Base-by-base conservation (phyloP, 352 stramenopile genomes). In the Pythium rishiriense region DNA sequence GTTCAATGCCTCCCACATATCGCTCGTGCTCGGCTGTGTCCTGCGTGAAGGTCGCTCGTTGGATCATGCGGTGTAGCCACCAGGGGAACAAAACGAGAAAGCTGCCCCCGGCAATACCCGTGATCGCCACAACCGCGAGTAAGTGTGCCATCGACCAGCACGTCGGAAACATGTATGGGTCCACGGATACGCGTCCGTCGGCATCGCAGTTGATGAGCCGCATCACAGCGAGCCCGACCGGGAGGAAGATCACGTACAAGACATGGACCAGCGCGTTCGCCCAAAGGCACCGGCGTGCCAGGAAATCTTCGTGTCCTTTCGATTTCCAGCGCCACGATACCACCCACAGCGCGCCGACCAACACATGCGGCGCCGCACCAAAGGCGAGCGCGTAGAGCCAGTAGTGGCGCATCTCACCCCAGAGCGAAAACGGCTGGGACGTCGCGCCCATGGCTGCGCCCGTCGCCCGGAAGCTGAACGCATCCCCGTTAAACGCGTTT, bases 401-500 rank as follows among this genome's bases (percentile, higher is more conserved):
- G 58, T 91, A 91, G 37, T 62, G 12, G 1, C n/a, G 35, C 77
- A 86, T 79, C 42, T 87, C 74, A 1, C 75, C 82, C 78, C 78
- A 91, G 0, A 88, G 60, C 19, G 76, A 89, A 43, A 87, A 88
- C 7, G 71, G 35, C 52, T 81, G 78, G 11, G 64, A 72, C 6
- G 75, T 88, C 54, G 78, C 72, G 24, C 81, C 81, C 72, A 90
- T 84, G n/a, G 77, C 81, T 0, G 79, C 78, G 4, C 82, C 79
- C 1, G 69, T 76, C 17, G 66, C 39, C 22, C 60, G 56, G 61
- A 90, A 89, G 56, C 75, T 88, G 35, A 89, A 76, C 1, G 71
- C 39, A 58, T 91, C 81, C 2, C 82, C 41, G 15, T 75, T 85
- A 50, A 83, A 78, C 28, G 67, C 72, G 59, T 87, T 88, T 0